Base-by-base conservation (phyloP, 78 protist species). In the Polysphondylium violaceum region DNA sequence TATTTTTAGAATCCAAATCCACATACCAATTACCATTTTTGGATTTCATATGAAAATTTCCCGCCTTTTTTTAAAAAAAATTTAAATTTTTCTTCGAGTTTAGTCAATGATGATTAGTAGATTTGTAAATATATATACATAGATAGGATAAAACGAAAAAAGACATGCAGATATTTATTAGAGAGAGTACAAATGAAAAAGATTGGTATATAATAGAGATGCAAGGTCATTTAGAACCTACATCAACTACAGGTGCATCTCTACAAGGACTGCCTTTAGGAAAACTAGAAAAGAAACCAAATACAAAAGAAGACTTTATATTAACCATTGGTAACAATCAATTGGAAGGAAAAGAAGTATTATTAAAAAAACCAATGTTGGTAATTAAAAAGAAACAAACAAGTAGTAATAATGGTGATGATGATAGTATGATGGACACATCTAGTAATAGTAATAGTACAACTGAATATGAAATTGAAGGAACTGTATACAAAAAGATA, bases 141-240 rank as follows among this genome's bases (percentile, higher is more conserved):
- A 9, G 27, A 68, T 1, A 64, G 43, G 19, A n/a, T n/a, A n/a
- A n/a, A n/a, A n/a, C n/a, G n/a, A n/a, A n/a, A n/a, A n/a, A n/a
- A n/a, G n/a, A n/a, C n/a, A 71, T 47, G 58, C 77, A 71, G 50
- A 71, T 71, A 29, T 71, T 71, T 50, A 71, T 71, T n/a, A 71
- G 31, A 33, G 77, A 71, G 31, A n/a, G 59, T 14, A 50, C 41
- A 47, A n/a, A 41, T 27, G 31, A 71, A 29, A 1, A 71, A 35
- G 50, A 41, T 31, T 71, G 77, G 77, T 71, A 27, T 47, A n/a
- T 71, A 14, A 2, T 71, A 9, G 77, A 71, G 23, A 23, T 71
- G 5, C 77, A 71, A 47, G 77, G 77, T 47, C 58, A 50, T 47
- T 71, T 71, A 50, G 77, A 71, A 33, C 36, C 27, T 17, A 11